Conservation (phyloP, 768 basidiomycete genomes). For the Pisolithus sp. region DNA sequence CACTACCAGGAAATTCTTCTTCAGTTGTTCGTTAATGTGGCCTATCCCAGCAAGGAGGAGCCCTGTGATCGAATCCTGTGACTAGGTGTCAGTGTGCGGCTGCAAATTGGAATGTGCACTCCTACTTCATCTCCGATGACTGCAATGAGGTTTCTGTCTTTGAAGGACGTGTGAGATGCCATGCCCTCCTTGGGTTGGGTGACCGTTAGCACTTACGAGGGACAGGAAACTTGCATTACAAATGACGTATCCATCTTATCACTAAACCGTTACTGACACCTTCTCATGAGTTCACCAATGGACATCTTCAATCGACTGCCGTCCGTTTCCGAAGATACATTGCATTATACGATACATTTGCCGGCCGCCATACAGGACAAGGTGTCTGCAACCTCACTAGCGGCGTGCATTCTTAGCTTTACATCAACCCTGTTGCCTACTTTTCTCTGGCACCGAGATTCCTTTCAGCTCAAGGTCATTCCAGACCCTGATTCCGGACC, state of each 20-base stretch:
- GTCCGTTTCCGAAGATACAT: conserved; percentile 78
- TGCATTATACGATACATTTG: conserved; percentile 72
- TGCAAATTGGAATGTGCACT: background rate
- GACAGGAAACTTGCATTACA: background rate
- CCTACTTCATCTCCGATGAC: conserved; percentile 96
- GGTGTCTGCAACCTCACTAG: conserved; percentile 55
- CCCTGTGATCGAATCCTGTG: conserved; percentile 94
- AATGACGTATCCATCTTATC: background rate
- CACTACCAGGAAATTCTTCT: conserved; percentile 97
- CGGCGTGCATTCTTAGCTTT: conserved; percentile 56
- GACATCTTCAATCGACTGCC: conserved; percentile 73
- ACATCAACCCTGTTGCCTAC: conserved; percentile 49
- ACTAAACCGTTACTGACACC: background rate
- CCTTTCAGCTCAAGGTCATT: conserved; percentile 71
- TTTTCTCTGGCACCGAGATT: conserved; percentile 81
- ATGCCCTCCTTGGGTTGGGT: conserved; percentile 25
- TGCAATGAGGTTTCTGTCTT: conserved; percentile 83
- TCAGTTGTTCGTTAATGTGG: conserved; percentile 82
- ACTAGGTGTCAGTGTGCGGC: conserved; percentile 5
- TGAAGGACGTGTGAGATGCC: conserved; percentile 52
- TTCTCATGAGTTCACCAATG: conserved; percentile 28
- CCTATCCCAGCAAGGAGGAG: conserved; percentile 93
- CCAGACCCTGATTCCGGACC: conserved; percentile 33
- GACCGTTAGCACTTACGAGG: background rate
- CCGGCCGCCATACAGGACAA: conserved; percentile 47